phyloP scores from a whole-genome alignment of 1,139 yeast species.

The Fermentozyma sake region DNA sequence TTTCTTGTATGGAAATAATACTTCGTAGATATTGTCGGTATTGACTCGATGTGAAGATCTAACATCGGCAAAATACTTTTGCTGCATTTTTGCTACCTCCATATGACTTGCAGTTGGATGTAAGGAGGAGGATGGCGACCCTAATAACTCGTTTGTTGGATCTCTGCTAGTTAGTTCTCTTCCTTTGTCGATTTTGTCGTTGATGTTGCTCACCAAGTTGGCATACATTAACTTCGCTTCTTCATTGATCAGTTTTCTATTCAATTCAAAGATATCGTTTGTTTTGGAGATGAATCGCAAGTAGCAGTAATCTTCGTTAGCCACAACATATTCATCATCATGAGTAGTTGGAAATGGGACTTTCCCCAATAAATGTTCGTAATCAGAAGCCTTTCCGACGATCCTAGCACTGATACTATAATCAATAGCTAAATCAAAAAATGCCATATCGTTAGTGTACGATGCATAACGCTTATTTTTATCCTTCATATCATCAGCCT shows the following conservation, averaged over 20 bases:
- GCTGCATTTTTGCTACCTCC: conserved; percentile 28
- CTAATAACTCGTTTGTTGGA: background rate
- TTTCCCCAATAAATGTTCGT: conserved; percentile 17
- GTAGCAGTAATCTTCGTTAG: conserved; percentile 29
- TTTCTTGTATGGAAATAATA: conserved; percentile 28
- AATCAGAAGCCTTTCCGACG: conserved; percentile 32
- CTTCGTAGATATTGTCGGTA: conserved; percentile 21
- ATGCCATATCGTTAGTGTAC: conserved; percentile 27
- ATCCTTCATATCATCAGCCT: conserved; percentile 5
- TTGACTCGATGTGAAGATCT: conserved; percentile 3
- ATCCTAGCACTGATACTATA: conserved; percentile 35
- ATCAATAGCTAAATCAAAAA: conserved; percentile 28
- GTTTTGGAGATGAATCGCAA: conserved; percentile 23
- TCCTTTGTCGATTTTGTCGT: conserved; percentile 11
- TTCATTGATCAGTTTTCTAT: conserved; percentile 28
- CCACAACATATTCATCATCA: conserved; percentile 35
- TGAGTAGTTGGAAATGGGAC: conserved; percentile 12
- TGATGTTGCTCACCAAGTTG: conserved; percentile 24
- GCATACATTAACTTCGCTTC: conserved; percentile 28
- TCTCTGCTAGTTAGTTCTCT: conserved; percentile 1
- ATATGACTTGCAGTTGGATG: conserved; percentile 18
- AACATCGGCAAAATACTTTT: conserved; percentile 24
- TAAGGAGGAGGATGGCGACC: conserved; percentile 4
- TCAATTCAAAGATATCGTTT: conserved; percentile 23
- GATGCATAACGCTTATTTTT: conserved; percentile 15